Conservation (phyloP, 108 stramenopile genomes). For the Hondaea fermentalgiana region DNA sequence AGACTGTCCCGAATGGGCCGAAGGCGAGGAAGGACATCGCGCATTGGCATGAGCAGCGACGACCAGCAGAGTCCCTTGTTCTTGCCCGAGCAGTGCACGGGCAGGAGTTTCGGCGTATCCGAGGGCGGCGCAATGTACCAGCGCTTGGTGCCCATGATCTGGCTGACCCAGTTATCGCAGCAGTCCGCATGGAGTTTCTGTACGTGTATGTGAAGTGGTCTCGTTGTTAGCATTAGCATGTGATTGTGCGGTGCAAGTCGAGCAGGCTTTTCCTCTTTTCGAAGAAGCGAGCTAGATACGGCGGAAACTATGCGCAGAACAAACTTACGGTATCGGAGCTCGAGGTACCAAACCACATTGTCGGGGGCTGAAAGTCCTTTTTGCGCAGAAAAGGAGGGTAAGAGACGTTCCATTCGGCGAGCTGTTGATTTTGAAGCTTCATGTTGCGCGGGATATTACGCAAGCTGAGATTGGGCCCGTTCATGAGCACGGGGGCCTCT, state of each 20-base stretch:
- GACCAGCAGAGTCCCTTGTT: not conserved
- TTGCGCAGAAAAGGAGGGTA: not conserved
- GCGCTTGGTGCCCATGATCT: not conserved
- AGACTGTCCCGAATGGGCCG: not conserved
- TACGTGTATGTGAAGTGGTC: not conserved
- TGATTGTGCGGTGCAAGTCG: too few relatives aligned
- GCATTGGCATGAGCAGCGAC: not conserved
- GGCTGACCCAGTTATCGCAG: not conserved
- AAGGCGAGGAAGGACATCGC: not conserved
- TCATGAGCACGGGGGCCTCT: not conserved
- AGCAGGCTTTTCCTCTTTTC: too few relatives aligned
- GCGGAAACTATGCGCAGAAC: not conserved
- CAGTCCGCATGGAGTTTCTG: not conserved
- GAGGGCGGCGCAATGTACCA: conserved; percentile 9
- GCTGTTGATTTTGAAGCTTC: not conserved
- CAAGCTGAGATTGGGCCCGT: not conserved
- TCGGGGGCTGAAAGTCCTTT: not conserved
- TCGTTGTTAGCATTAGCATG: not conserved
- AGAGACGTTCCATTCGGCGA: not conserved
- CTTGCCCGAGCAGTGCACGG: conserved; percentile 10
- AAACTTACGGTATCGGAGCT: not conserved
- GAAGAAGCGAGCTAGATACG: too few relatives aligned
- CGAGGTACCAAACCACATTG: conserved; percentile 1
- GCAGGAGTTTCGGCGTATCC: not conserved
- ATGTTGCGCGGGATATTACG: not conserved